Evolutionary conservation across 1,284 basidiomycete genomes (phyloP).

Genomic region (Coriolopsis trogii): DNA sequence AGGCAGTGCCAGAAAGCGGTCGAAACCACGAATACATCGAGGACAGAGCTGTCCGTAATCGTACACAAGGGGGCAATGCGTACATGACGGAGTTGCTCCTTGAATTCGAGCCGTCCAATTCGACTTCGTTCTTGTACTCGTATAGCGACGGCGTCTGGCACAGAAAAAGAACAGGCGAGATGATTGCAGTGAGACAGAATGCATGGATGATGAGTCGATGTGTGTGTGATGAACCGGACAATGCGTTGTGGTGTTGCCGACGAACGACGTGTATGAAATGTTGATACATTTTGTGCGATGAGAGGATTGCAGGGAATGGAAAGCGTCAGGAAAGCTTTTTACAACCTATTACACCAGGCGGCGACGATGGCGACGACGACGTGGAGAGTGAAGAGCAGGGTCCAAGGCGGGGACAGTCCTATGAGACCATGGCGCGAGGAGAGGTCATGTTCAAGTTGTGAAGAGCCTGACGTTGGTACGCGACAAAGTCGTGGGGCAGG

Average conservation of each 20-base stretch:
- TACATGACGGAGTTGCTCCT: conserved; percentile 27
- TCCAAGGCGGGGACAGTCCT: conserved; percentile 32
- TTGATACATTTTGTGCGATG: conserved; percentile 75
- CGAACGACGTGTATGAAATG: conserved; percentile 58
- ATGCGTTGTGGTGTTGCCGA: conserved; percentile 62
- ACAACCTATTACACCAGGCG: conserved; percentile 34
- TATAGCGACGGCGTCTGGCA: conserved; percentile 31
- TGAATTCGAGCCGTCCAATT: conserved; percentile 22
- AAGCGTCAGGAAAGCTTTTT: conserved; percentile 33
- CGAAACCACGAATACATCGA: conserved; percentile 35
- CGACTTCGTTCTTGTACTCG: conserved; percentile 28
- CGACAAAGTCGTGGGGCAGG: conserved; percentile 77
- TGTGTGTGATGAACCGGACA: conserved; percentile 58
- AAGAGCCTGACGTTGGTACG: conserved; percentile 71
- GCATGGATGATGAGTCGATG: conserved; percentile 65
- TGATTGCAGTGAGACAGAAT: conserved; percentile 59
- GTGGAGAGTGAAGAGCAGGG: conserved; percentile 5
- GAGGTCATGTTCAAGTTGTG: conserved; percentile 64
- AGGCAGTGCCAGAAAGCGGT: conserved; percentile 16
- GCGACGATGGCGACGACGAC: conserved; percentile 20
- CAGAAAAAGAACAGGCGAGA: conserved; percentile 46
- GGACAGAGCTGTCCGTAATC: conserved; percentile 43
- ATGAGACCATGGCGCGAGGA: conserved; percentile 64
- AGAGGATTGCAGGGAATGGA: conserved; percentile 30
- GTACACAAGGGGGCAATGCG: conserved; percentile 35